A percentile compares a stretch with the other conserved stretches of the same genome.
These are phyloP conservation scores for Cytospora schulzeri DNA, from an alignment of 2,329 filamentous ascomycete species.

Conservation along the genomic window DNA sequence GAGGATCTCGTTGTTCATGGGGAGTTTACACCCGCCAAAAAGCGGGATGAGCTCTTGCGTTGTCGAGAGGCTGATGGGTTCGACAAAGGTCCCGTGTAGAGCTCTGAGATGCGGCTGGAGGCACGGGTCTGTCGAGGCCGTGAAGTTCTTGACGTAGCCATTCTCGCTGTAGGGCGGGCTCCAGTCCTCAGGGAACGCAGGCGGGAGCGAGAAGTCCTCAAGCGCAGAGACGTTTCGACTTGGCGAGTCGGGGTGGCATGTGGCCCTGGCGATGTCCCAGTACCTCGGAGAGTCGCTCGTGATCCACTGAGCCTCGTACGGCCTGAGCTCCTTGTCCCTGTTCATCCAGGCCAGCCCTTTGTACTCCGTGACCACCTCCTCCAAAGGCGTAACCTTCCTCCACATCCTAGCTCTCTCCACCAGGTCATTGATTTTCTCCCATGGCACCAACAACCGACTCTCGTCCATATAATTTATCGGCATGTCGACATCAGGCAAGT, in stretches of 20 bases:
- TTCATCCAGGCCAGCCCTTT: constrained; percentile 45
- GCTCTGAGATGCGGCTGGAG: constrained; percentile 51
- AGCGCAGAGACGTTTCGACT: constrained; percentile 44
- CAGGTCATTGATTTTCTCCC: constrained; percentile 55
- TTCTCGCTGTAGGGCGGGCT: constrained; percentile 37
- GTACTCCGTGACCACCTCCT: constrained; percentile 47
- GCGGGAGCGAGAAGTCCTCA: constrained; percentile 37
- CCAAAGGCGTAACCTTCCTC: constrained; percentile 46
- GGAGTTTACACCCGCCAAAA: constrained; percentile 62
- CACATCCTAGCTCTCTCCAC: constrained; percentile 50
- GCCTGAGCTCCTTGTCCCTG: constrained; percentile 31
- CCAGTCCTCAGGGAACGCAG: constrained; percentile 30
- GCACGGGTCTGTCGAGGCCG: constrained; percentile 56
- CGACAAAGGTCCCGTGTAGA: constrained; percentile 57
- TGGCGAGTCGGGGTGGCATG: constrained; percentile 60
- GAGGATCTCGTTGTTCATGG: constrained; percentile 62
- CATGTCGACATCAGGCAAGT: constrained; percentile 67
- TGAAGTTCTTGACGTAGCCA: constrained; percentile 59
- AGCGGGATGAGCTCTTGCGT: constrained; percentile 57
- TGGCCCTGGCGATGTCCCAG: constrained; percentile 60
- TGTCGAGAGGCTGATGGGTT: constrained; percentile 51
- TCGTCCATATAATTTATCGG: constrained; percentile 68
- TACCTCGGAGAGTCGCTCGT: constrained; percentile 49
- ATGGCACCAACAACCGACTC: constrained; percentile 62
- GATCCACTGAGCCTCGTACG: constrained; percentile 52